phyloP scores from a whole-genome alignment of 495 filamentous ascomycete genomes.

The Daldinia concentrica region DNA sequence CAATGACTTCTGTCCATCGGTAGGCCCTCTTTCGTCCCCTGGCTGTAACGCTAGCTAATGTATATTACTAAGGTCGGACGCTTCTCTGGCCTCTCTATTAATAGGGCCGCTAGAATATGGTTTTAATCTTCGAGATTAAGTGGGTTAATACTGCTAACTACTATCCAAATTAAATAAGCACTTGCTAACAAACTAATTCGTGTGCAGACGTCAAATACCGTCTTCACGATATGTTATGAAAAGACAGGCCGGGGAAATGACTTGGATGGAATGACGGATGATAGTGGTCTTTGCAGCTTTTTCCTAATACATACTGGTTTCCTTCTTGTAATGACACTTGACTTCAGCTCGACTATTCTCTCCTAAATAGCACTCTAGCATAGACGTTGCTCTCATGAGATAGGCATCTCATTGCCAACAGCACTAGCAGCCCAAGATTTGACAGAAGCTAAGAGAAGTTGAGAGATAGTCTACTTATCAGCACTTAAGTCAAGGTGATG shows the following conservation, averaged over 20 bases:
- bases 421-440: background rate
- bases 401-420: background rate
- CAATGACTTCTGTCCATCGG: conserved; percentile 1
- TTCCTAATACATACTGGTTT: background rate
- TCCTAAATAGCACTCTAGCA: background rate
- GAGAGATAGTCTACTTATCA: background rate
- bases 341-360: background rate
- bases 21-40: background rate
- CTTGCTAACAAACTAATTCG: conserved; percentile 3
- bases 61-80: background rate
- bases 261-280: background rate
- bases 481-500: background rate
- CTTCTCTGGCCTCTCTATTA: background rate
- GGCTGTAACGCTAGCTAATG: background rate
- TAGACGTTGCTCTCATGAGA: background rate
- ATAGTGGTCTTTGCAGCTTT: background rate
- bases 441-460: background rate
- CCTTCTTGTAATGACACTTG: conserved; percentile 1
- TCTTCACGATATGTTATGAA: background rate
- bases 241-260: background rate
- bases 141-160: conserved; percentile 4
- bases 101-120: background rate
- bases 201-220: background rate
- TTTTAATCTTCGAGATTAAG: conserved; percentile 3
- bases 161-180: background rate